Percentiles rank a stretch among this genome's conserved stretches.
Conservation (phyloP, 495 filamentous ascomycete species). For the Trichoderma erinaceum region DNA sequence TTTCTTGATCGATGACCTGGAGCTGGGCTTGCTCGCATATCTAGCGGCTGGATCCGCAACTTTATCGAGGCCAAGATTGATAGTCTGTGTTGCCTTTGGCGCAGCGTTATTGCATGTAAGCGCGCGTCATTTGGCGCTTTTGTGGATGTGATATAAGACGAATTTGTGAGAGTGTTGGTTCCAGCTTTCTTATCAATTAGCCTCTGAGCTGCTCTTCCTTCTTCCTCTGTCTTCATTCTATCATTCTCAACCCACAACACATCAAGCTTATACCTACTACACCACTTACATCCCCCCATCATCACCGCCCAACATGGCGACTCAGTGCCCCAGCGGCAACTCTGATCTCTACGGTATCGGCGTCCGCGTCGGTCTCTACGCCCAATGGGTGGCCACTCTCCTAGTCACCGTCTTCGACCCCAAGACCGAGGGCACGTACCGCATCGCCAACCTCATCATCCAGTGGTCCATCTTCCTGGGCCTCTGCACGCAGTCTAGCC, state of each 20-base stretch:
- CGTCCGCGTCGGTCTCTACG: slow-evolving; percentile 22
- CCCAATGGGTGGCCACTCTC: slow-evolving; percentile 21
- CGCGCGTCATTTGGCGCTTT: background rate
- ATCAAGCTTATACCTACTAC: background rate
- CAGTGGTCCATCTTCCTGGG: slow-evolving; percentile 22
- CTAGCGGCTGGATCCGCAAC: background rate
- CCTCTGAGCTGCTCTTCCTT: background rate
- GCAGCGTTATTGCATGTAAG: background rate
- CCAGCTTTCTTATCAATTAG: background rate
- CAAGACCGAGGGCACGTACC: slow-evolving; percentile 20
- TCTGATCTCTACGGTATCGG: slow-evolving; percentile 22
- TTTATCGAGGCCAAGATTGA: background rate
- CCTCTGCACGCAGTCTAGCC: slow-evolving; percentile 11
- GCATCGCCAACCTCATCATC: slow-evolving; percentile 20
- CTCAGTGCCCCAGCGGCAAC: slow-evolving; percentile 18
- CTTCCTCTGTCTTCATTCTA: background rate
- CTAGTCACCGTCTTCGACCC: slow-evolving; percentile 21
- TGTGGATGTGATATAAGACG: background rate
- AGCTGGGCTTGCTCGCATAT: background rate
- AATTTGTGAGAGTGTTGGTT: background rate
- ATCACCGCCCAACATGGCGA: background rate
- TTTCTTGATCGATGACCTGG: background rate
- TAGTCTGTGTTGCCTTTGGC: background rate
- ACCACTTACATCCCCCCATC: background rate
- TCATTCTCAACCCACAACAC: background rate